Conservation (phyloP, 1,284 basidiomycete genomes). For the Coniferiporia weirii region DNA sequence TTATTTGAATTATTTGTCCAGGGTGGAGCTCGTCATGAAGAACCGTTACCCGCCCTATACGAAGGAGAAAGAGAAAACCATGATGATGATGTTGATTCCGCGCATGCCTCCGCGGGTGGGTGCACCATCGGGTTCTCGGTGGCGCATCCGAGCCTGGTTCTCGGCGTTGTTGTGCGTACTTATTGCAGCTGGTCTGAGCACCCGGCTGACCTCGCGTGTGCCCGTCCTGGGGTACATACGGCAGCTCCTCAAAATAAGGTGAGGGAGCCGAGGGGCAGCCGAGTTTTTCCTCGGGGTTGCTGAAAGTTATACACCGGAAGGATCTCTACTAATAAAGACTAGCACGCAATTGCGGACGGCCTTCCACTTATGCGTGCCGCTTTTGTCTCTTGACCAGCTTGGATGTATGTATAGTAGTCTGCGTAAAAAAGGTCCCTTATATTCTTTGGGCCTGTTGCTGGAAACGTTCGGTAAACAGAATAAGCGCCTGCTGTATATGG, state of each 20-base stretch:
- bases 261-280: neutral
- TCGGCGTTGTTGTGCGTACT: constrained; percentile 13
- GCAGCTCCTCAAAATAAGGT: neutral
- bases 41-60: constrained; percentile 64
- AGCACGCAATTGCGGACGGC: too few relatives aligned
- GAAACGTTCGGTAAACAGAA: too few relatives aligned
- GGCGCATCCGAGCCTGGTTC: constrained; percentile 1
- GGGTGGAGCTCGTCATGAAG: constrained; percentile 51
- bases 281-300: too few relatives aligned
- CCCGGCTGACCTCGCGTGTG: neutral
- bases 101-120: constrained; percentile 12
- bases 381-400: too few relatives aligned
- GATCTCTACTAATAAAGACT: too few relatives aligned
- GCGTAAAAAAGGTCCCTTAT: too few relatives aligned
- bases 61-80: constrained; percentile 22
- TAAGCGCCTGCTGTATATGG: neutral
- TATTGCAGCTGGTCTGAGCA: constrained; percentile 10
- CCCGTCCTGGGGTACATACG: neutral
- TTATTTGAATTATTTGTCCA: constrained; percentile 22
- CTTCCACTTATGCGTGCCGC: too few relatives aligned
- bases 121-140: neutral
- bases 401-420: too few relatives aligned
- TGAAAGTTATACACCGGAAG: too few relatives aligned
- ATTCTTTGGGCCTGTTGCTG: too few relatives aligned
- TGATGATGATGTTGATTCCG: constrained; percentile 4